Conservation (phyloP, 495 filamentous ascomycete species). For the Astrothelium subdiscretum region DNA sequence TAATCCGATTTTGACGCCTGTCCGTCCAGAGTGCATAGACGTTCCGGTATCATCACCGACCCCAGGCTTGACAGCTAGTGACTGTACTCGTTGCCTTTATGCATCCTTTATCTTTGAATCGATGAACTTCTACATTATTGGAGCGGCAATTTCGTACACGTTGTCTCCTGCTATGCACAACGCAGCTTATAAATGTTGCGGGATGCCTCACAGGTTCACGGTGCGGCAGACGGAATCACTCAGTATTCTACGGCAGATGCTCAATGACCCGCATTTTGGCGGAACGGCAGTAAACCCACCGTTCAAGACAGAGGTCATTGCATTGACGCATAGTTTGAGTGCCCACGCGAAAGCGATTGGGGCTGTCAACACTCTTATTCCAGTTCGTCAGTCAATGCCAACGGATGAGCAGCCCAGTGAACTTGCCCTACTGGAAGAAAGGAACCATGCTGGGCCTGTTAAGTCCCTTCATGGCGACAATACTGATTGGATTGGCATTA, state of each 20-base stretch:
- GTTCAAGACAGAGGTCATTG: constrained; percentile 62
- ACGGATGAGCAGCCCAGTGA: constrained; percentile 56
- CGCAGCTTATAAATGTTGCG: constrained; percentile 58
- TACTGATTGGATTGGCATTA: constrained; percentile 72
- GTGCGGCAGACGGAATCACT: constrained; percentile 52
- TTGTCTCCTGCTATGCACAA: constrained; percentile 71
- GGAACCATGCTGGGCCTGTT: constrained; percentile 53
- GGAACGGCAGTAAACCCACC: constrained; percentile 63
- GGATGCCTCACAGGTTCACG: constrained; percentile 61
- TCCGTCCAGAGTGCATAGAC: constrained; percentile 31
- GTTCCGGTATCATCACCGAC: background rate
- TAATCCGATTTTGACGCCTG: constrained; percentile 54
- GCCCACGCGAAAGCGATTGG: constrained; percentile 70
- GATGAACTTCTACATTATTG: constrained; percentile 63
- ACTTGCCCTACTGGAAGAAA: constrained; percentile 46
- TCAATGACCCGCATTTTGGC: constrained; percentile 55
- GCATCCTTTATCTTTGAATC: constrained; percentile 49
- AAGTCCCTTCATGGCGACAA: constrained; percentile 70
- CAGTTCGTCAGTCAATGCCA: constrained; percentile 46
- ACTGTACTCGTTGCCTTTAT: constrained; percentile 45
- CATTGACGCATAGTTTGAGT: constrained; percentile 55
- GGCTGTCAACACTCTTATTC: constrained; percentile 72
- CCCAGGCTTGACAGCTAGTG: constrained; percentile 34
- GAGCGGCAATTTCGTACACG: constrained; percentile 62
- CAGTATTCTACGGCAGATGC: constrained; percentile 50